Base-by-base conservation (phyloP, 2,329 filamentous ascomycete genomes). In the Paraphaeosphaeria minitans region DNA sequence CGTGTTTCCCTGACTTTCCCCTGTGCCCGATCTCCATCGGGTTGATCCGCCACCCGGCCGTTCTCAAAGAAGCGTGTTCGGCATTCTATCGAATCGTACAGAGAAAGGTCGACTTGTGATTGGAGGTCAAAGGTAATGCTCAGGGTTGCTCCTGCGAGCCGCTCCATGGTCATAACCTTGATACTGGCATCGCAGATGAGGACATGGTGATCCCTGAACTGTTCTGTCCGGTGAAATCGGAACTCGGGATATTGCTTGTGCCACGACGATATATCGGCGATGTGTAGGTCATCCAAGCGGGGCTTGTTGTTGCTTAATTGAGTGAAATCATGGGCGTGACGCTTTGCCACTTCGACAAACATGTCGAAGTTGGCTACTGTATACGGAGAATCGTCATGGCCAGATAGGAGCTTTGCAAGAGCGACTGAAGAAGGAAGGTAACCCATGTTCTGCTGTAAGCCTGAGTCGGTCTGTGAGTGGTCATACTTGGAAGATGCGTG, bases 181-280 rank as follows among this genome's bases (percentile, higher is more conserved):
- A 81, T 71, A 0, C 76, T 77, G 0, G 77, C 77, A 56, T 80
- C 75, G 24, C 78, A 79, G 9, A 78, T 66, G 2, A 82, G 52
- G 4, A 80, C 67, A 24, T 76, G 76, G 47, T 75, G 66, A 27
- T 65, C 53, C 31, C 66, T 66, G 31, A 58, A 67, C 0, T 65
- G 59, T 6, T 70, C 67, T 3, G 61, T 63, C 2, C 64, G 54
- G 12, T 72, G 63, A 48, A 75, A 73, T 3, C 62, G 62, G 5
- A 75, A 68, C 33, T 75, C 72, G 8, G 67, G 71, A 49, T 73
- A 79, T 10, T 72, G 66, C 14, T 70, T 68, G 22, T 66, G 60
- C 67, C 79, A 76, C 3, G 64, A 69, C 12, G 61, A 61, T 47
- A 64, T 70, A 55, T 77, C 72, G 16, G 65, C 62, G n/a, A 77